Percentiles rank a stretch among this genome's conserved stretches.
Conservation (phyloP, 257 asterid genomes). For the Fraxinus quadrangulata region DNA sequence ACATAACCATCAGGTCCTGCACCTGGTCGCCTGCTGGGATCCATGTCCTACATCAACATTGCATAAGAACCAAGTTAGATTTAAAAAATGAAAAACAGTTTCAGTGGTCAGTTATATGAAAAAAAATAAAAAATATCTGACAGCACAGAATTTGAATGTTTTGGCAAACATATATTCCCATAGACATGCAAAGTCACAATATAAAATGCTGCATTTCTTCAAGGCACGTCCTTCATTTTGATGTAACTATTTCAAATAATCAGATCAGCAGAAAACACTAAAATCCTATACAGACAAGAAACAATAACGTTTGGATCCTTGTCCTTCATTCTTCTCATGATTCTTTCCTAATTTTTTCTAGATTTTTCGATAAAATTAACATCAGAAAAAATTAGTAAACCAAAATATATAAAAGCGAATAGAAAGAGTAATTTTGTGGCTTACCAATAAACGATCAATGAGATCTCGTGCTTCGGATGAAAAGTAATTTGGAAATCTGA, state of each 20-base stretch:
- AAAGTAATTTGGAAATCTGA: slow-evolving; percentile 82
- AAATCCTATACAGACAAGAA: neutral
- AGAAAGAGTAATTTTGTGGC: slow-evolving; percentile 12
- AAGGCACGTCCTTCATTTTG: neutral
- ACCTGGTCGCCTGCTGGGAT: slow-evolving; percentile 93
- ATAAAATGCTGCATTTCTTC: neutral
- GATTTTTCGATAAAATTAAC: neutral
- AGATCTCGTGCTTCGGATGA: slow-evolving; percentile 89
- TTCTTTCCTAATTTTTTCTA: neutral
- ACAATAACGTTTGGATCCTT: neutral
- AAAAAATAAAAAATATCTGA: neutral
- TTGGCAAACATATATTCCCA: neutral
- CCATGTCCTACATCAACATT: slow-evolving; percentile 60
- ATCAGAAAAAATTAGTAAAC: neutral
- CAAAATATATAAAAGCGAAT: neutral
- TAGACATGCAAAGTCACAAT: neutral
- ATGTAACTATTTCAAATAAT: neutral
- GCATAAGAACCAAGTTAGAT: slow-evolving; percentile 11
- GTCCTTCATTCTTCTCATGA: neutral
- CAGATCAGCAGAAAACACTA: neutral
- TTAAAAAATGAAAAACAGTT: neutral
- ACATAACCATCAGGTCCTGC: slow-evolving; percentile 84
- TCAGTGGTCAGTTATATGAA: neutral
- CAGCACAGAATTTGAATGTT: neutral
- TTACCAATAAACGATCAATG: slow-evolving; percentile 85